Conservation (phyloP, 257 asterid species). For the Solanum pennellii region DNA sequence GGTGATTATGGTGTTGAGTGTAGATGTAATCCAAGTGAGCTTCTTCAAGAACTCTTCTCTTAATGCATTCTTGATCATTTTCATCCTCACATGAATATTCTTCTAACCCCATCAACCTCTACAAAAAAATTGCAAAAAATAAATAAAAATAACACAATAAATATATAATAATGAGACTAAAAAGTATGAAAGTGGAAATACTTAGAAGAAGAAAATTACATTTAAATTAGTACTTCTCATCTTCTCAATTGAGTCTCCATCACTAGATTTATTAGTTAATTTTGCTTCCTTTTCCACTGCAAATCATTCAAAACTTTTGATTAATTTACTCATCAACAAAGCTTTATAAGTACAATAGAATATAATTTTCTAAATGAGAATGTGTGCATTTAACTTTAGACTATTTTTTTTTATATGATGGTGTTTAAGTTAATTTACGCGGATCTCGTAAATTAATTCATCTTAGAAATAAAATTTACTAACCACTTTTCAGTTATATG, state of each 20-base stretch:
- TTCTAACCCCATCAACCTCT: constrained; percentile 23
- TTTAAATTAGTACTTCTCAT: not conserved
- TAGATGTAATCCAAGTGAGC: constrained; percentile 75
- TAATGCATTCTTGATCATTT: constrained; percentile 38
- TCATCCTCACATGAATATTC: constrained; percentile 11
- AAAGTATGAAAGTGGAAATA: not conserved
- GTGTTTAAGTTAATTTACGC: not conserved
- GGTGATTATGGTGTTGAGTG: constrained; percentile 53
- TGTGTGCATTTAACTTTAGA: not conserved
- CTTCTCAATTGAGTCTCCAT: not conserved
- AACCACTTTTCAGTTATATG: not conserved
- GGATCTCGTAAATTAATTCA: not conserved
- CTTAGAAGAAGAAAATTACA: not conserved
- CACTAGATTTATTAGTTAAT: not conserved
- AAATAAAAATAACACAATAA: not conserved
- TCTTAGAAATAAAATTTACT: not conserved
- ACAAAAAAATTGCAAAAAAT: not conserved
- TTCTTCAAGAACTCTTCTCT: constrained; percentile 49
- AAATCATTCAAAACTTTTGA: not conserved
- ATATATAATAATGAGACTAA: not conserved
- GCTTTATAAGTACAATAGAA: not conserved
- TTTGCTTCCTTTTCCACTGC: constrained; percentile 4
- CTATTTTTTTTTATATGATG: not conserved
- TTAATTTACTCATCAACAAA: not conserved
- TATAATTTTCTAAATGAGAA: not conserved